Percentiles rank a stretch among this genome's conserved stretches.
phyloP scores from a whole-genome alignment of 2,329 filamentous ascomycete species.

The Colletotrichum agaves region DNA sequence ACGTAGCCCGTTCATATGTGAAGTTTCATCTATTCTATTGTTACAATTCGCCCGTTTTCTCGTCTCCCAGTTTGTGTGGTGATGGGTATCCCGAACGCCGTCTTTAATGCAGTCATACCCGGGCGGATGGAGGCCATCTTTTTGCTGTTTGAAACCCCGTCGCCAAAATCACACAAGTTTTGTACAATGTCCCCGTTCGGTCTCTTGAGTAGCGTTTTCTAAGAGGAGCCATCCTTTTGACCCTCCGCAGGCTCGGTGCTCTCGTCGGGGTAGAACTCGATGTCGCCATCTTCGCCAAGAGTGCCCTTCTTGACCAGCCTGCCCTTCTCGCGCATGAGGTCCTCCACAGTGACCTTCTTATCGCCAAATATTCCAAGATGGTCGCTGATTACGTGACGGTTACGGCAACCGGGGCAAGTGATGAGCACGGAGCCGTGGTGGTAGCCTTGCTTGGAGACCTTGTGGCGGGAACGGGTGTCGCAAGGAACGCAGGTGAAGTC shows the following conservation, averaged over 20 bases:
- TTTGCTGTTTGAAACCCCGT: neutral
- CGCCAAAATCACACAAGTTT: neutral
- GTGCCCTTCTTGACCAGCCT: conserved; percentile 77
- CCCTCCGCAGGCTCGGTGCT: conserved; percentile 35
- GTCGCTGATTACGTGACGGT: conserved; percentile 91
- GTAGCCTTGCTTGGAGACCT: conserved; percentile 93
- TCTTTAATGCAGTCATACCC: conserved; percentile 29
- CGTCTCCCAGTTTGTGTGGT: conserved; percentile 12
- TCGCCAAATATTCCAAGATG: conserved; percentile 84
- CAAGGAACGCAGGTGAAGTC: conserved; percentile 95
- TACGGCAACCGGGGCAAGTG: conserved; percentile 85
- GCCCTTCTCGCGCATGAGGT: conserved; percentile 81
- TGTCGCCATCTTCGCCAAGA: conserved; percentile 80
- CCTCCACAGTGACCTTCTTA: conserved; percentile 76
- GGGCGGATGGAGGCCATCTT: neutral
- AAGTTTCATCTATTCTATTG: conserved; percentile 20
- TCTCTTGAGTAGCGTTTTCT: neutral
- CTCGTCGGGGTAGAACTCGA: conserved; percentile 91
- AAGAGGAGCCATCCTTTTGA: conserved; percentile 19
- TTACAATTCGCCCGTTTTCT: conserved; percentile 10
- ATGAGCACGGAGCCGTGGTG: conserved; percentile 91
- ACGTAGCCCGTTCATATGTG: conserved; percentile 32
- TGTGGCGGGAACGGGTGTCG: conserved; percentile 81
- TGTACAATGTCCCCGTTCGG: neutral
- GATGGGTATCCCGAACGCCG: conserved; percentile 30